Percentiles rank a stretch among this genome's conserved stretches.
Evolutionary conservation across 2,329 filamentous ascomycete genomes (phyloP).

Genomic region (Alternaria sp.): DNA sequence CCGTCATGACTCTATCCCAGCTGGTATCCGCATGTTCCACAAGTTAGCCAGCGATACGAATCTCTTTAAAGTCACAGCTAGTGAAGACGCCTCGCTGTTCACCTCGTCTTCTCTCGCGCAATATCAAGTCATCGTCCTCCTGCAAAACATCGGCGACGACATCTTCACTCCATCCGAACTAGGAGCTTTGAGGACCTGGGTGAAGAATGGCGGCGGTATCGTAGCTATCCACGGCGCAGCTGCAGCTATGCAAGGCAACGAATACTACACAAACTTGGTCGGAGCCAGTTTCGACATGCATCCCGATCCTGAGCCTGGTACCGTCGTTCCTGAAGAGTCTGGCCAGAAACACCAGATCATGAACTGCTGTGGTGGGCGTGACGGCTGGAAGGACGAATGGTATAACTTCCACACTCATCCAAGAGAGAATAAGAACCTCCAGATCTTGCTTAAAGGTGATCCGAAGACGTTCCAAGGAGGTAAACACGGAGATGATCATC

Average conservation of each 20-base stretch:
- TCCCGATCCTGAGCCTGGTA: constrained; percentile 26
- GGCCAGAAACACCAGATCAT: constrained; percentile 12
- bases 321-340: constrained; percentile 16
- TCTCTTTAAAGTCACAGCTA: constrained; percentile 19
- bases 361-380: background rate
- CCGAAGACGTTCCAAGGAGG: constrained; percentile 26
- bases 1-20: constrained; percentile 35
- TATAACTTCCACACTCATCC: constrained; percentile 38
- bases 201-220: constrained; percentile 29
- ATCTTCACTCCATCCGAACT: constrained; percentile 20
- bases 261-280: constrained; percentile 30
- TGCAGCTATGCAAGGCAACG: constrained; percentile 27
- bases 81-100: constrained; percentile 27
- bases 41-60: constrained; percentile 8
- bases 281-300: constrained; percentile 38
- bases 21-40: constrained; percentile 20
- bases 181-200: constrained; percentile 19
- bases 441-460: constrained; percentile 29
- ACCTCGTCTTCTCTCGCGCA: constrained; percentile 3
- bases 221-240: constrained; percentile 36
- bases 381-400: constrained; percentile 36
- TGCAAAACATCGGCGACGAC: constrained; percentile 22
- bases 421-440: constrained; percentile 24
- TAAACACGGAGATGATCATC: constrained; percentile 34
- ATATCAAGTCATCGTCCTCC: constrained; percentile 21